Conservation (phyloP, 2,329 filamentous ascomycete species). For the Elsinoe batatas region DNA sequence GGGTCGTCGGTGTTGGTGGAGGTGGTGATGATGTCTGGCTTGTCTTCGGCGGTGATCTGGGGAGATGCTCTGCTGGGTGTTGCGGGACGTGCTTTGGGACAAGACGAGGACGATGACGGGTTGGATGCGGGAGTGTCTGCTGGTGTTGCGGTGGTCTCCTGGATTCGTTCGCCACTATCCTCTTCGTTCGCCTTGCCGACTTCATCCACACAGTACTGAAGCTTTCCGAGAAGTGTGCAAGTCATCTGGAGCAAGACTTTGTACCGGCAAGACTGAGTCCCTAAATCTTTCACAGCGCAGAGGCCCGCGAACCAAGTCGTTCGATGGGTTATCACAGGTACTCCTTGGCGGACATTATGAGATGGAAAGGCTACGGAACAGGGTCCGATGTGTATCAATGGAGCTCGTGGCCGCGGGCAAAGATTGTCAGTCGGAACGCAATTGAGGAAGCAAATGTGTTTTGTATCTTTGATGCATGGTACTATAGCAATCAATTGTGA, state of each 20-base stretch:
- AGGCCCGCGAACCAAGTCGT: too few relatives aligned
- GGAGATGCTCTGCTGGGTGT: neutral
- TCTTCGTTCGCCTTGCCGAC: neutral
- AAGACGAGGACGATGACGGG: too few relatives aligned
- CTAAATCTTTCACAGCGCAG: neutral
- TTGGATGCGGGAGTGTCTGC: too few relatives aligned
- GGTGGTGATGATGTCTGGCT: neutral
- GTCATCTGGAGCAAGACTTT: neutral
- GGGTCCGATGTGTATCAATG: neutral
- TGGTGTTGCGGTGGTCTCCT: neutral
- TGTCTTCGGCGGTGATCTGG: neutral
- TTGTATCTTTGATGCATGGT: too few relatives aligned
- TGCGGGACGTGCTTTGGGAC: neutral
- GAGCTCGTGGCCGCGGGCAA: too few relatives aligned
- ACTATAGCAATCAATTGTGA: too few relatives aligned
- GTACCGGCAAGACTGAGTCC: neutral
- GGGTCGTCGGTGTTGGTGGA: neutral
- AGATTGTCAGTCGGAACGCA: too few relatives aligned
- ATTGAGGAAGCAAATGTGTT: too few relatives aligned
- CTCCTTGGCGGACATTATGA: neutral
- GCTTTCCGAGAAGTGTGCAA: neutral
- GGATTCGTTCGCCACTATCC: neutral
- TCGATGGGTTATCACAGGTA: too few relatives aligned
- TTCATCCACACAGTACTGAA: neutral
- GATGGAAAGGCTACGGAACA: neutral